Evolutionary conservation across 2,329 filamentous ascomycete genomes (phyloP), one percentile per base, ranked within the genome.

Genomic region (Rachicladosporium sp.): DNA sequence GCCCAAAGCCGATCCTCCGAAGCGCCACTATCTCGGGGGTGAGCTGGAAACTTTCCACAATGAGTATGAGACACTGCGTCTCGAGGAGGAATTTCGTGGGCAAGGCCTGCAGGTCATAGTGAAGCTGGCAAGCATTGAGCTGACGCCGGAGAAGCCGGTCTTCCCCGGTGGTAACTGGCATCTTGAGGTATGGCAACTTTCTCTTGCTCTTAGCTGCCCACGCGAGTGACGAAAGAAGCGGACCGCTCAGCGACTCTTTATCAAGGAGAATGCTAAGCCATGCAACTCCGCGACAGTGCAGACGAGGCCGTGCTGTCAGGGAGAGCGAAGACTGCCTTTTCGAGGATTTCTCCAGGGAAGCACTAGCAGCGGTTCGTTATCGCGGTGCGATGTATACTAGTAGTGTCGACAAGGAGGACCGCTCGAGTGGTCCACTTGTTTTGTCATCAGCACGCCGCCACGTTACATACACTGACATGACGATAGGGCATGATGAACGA

Each of bases 111-210:
- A 76, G 52, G 44, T 75, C 68, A 21, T 67, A 48, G 45, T 74
- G 57, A 34, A 76, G 50, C 62, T 82, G 46, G 67, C 73, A 1
- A 70, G 66, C 29, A 71, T 80, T 37, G 64, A 77, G 32, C 61
- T 80, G 1, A 74, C 68, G 0, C 77, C 77, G 0, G 70, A 73
- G 11, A 67, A 73, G 2, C 71, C 76, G 0, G 50, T 51, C 0
- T 80, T 75, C 45, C 55, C 59, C 0, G 70, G 70, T 10, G 73
- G 73, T 0, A 59, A 57, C 1, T 77, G 73, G 68, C 73, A 76
- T 31, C 38, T 40, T 15, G 38, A 40, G 38, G 38, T 38, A 7
- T n/a, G n/a, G n/a, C n/a, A n/a, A n/a, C n/a, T n/a, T n/a, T n/a
- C n/a, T n/a, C n/a, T n/a, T n/a, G n/a, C n/a, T n/a, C n/a, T n/a